These are phyloP conservation scores for Myxozyma udenii DNA, from an alignment of 805 yeast genomes.

Conservation along the genomic window DNA sequence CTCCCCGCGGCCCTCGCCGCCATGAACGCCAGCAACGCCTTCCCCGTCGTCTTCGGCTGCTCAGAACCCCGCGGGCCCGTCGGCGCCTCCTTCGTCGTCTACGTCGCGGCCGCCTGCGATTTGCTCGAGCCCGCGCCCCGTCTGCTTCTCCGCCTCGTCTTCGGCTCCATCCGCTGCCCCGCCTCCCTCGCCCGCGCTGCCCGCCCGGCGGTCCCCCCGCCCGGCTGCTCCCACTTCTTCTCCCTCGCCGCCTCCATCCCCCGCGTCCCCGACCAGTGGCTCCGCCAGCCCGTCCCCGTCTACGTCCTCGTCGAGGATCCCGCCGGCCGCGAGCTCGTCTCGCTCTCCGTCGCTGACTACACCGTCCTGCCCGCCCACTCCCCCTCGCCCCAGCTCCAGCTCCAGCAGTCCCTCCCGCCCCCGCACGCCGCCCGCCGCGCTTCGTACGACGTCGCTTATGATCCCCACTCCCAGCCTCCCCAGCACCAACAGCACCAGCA, in stretches of 20 bases:
- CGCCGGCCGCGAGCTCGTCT: conserved; percentile 21
- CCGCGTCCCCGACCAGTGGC: conserved; percentile 19
- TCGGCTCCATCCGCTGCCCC: conserved; percentile 18
- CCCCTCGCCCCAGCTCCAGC: conserved; percentile 1
- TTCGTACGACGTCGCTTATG: neutral
- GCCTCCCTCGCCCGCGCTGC: conserved; percentile 20
- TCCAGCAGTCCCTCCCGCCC: conserved; percentile 4
- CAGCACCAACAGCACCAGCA: conserved; percentile 15
- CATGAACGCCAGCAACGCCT: conserved; percentile 4
- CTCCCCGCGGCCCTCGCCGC: neutral
- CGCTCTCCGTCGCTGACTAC: conserved; percentile 19
- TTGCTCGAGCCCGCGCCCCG: conserved; percentile 12
- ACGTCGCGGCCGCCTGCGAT: conserved; percentile 13
- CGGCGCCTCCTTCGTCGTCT: conserved; percentile 22
- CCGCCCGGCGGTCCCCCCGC: conserved; percentile 10
- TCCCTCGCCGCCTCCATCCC: conserved; percentile 23
- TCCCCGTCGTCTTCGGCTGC: conserved; percentile 24
- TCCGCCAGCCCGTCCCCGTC: conserved; percentile 18
- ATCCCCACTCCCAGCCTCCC: conserved; percentile 1
- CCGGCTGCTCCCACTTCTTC: conserved; percentile 12
- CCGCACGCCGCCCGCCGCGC: conserved; percentile 12
- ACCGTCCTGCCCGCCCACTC: conserved; percentile 1
- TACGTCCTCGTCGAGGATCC: conserved; percentile 18
- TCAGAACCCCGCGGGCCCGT: conserved; percentile 24
- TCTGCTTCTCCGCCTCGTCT: conserved; percentile 10